Conservation (phyloP, 2,329 filamentous ascomycete species). For the Simplicillium sp. region DNA sequence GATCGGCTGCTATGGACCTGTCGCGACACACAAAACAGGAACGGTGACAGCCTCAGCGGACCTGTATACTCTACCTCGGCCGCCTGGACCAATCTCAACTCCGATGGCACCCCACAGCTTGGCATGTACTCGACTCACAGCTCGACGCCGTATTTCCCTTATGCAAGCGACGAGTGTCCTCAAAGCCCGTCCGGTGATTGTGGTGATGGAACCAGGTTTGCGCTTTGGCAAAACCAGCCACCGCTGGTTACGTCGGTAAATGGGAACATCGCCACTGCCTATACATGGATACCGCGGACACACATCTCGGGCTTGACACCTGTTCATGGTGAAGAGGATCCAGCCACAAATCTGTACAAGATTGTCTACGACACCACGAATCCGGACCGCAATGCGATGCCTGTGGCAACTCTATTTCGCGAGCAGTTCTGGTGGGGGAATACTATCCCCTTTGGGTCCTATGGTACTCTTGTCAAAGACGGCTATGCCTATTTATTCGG, state of each 20-base stretch:
- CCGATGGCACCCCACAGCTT: neutral
- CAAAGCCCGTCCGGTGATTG: neutral
- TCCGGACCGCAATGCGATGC: neutral
- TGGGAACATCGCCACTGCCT: neutral
- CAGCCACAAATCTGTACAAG: neutral
- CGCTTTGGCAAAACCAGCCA: neutral
- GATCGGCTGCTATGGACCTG: neutral
- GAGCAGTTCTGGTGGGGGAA: neutral
- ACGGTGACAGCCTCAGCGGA: neutral
- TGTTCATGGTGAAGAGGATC: neutral
- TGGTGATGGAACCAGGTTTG: neutral
- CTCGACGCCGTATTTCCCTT: neutral
- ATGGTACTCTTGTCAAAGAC: neutral
- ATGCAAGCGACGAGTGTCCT: neutral
- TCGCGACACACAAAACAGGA: neutral
- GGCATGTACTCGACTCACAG: neutral
- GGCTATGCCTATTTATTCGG: neutral
- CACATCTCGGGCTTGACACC: neutral
- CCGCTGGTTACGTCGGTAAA: neutral
- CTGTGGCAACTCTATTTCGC: neutral
- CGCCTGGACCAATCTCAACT: neutral
- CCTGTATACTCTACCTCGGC: neutral
- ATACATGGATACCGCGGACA: neutral
- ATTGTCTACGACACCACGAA: neutral
- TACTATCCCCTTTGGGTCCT: neutral